Conservation (phyloP, 2,329 filamentous ascomycete species). For the Tolypocladium cylindrosporum region DNA sequence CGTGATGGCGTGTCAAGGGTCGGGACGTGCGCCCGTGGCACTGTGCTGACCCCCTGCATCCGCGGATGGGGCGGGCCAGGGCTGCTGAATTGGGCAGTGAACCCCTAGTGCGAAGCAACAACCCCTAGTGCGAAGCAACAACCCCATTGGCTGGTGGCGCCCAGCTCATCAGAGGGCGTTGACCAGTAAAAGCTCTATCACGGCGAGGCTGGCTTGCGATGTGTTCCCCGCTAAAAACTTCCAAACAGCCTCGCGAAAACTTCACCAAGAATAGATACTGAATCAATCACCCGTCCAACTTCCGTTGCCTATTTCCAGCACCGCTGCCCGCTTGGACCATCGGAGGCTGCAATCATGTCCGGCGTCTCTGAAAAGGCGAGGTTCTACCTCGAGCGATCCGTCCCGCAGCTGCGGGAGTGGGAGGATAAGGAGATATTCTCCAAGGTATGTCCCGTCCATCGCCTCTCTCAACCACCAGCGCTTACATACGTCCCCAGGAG, state of each 20-base stretch:
- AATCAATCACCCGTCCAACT: neutral
- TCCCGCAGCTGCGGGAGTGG: slow-evolving; percentile 86
- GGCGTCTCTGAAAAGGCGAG: slow-evolving; percentile 87
- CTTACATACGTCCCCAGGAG: slow-evolving; percentile 42
- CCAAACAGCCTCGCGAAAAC: slow-evolving; percentile 12
- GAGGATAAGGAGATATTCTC: slow-evolving; percentile 87
- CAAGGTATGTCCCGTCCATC: slow-evolving; percentile 40
- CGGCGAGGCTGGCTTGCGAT: slow-evolving; percentile 1
- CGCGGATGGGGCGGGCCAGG: neutral
- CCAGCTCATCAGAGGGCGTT: neutral
- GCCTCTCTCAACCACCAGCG: slow-evolving; percentile 1
- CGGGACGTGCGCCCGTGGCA: neutral
- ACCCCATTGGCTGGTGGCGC: neutral
- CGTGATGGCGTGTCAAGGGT: slow-evolving; percentile 3
- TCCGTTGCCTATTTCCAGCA: neutral
- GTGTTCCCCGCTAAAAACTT: slow-evolving; percentile 14
- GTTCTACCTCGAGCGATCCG: slow-evolving; percentile 85
- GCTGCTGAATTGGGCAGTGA: neutral
- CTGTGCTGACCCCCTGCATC: neutral
- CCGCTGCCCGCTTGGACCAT: neutral
- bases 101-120: neutral
- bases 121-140: neutral
- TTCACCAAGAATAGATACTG: slow-evolving; percentile 1
- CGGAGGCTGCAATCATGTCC: slow-evolving; percentile 47
- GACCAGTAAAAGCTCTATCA: neutral